phyloP scores from a whole-genome alignment of 768 basidiomycete species.

The Boletus subparvulus region DNA sequence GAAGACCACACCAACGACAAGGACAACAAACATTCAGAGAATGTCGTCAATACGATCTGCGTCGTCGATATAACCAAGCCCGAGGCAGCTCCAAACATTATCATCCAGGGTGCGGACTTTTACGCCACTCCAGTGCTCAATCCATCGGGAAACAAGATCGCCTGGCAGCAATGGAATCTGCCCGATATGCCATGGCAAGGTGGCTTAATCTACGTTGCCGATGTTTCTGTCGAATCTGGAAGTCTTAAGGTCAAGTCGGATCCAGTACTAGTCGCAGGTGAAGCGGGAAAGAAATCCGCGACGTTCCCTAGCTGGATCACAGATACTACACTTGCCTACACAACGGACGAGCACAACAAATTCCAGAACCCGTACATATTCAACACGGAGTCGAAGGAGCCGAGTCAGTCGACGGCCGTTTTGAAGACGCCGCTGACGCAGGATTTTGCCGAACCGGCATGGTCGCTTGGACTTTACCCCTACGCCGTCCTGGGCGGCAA shows the following conservation, averaged over 20 bases:
- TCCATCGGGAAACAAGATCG: slow-evolving; percentile 52
- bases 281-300: slow-evolving; percentile 36
- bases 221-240: slow-evolving; percentile 24
- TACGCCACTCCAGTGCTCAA: slow-evolving; percentile 59
- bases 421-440: slow-evolving; percentile 20
- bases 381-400: slow-evolving; percentile 27
- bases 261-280: slow-evolving; percentile 46
- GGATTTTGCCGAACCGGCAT: slow-evolving; percentile 26
- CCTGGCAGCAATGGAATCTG: slow-evolving; percentile 64
- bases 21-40: slow-evolving; percentile 32
- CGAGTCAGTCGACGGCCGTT: slow-evolving; percentile 25
- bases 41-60: slow-evolving; percentile 48
- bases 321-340: slow-evolving; percentile 55
- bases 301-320: slow-evolving; percentile 40
- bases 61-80: slow-evolving; percentile 47
- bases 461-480: slow-evolving; percentile 18
- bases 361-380: slow-evolving; percentile 50
- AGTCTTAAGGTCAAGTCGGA: slow-evolving; percentile 33
- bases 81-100: slow-evolving; percentile 30
- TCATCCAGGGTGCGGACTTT: slow-evolving; percentile 61
- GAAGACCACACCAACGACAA: slow-evolving; percentile 60
- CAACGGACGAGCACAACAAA: slow-evolving; percentile 41
- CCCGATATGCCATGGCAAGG: slow-evolving; percentile 72
- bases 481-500: slow-evolving; percentile 24
- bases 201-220: slow-evolving; percentile 49